Evolutionary conservation across 2,329 filamentous ascomycete genomes (phyloP).

Genomic region (Anthostomella pinea): DNA sequence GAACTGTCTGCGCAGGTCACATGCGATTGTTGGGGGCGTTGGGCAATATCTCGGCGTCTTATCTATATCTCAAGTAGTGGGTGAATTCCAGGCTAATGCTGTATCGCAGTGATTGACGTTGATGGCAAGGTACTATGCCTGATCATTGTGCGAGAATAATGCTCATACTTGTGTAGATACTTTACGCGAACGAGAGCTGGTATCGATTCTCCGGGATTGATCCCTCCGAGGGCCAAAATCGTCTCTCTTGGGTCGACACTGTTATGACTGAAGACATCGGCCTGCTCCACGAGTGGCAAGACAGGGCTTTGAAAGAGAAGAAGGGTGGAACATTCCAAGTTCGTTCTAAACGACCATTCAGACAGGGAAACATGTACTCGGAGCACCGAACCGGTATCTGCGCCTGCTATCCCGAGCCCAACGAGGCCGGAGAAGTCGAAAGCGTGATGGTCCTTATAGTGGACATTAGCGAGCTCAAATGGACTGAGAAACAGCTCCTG

Average conservation of each 20-base stretch:
- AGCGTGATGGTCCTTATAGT: slow-evolving; percentile 27
- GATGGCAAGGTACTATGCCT: slow-evolving; percentile 17
- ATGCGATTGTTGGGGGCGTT: too few relatives aligned
- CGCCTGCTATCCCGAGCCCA: slow-evolving; percentile 25
- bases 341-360: slow-evolving; percentile 24
- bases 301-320: slow-evolving; percentile 17
- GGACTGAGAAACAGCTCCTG: slow-evolving; percentile 26
- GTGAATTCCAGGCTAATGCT: too few relatives aligned
- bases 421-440: slow-evolving; percentile 21
- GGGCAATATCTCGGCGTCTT: too few relatives aligned
- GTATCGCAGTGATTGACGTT: slow-evolving; percentile 13
- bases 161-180: too few relatives aligned
- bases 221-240: slow-evolving; percentile 12
- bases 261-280: slow-evolving; percentile 21
- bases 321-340: slow-evolving; percentile 26
- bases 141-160: too few relatives aligned
- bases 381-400: slow-evolving; percentile 25
- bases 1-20: too few relatives aligned
- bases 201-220: slow-evolving; percentile 22
- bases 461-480: slow-evolving; percentile 29
- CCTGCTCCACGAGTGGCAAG: slow-evolving; percentile 22
- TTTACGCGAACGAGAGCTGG: slow-evolving; percentile 29
- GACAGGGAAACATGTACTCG: slow-evolving; percentile 23
- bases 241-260: slow-evolving; percentile 19
- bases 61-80: too few relatives aligned